Conservation (phyloP, 2,329 filamentous ascomycete genomes). For the Triangularia verruculosa region DNA sequence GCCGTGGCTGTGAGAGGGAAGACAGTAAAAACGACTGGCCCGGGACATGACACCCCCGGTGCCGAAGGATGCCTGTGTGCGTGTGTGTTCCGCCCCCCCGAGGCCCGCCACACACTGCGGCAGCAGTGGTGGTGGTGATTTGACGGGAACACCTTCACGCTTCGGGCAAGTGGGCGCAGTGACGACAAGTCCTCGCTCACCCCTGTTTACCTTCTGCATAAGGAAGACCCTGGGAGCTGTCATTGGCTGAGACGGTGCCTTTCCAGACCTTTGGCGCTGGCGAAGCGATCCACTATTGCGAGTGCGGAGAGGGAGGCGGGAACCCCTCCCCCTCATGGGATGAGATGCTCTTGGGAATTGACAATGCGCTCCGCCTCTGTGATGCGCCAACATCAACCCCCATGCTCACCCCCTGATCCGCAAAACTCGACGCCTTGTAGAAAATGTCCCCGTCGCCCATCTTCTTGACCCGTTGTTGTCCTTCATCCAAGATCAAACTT, state of each 20-base stretch:
- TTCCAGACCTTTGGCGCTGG: slow-evolving; percentile 12
- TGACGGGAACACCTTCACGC: not conserved
- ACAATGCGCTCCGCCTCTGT: slow-evolving; percentile 17
- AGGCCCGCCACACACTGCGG: not conserved
- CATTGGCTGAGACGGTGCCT: not conserved
- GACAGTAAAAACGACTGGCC: not conserved
- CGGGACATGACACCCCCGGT: not conserved
- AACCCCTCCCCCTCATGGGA: slow-evolving; percentile 8
- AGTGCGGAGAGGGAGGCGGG: slow-evolving; percentile 11
- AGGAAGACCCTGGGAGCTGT: not conserved
- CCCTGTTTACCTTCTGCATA: not conserved
- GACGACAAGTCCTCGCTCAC: not conserved
- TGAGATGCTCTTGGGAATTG: slow-evolving; percentile 2
- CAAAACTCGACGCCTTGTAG: not conserved
- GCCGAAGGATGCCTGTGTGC: not conserved
- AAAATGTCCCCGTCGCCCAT: slow-evolving; percentile 12
- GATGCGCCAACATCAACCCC: slow-evolving; percentile 2
- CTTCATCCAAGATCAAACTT: not conserved
- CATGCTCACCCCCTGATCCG: not conserved
- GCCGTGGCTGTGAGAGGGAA: not conserved
- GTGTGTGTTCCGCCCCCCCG: not conserved
- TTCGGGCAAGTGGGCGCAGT: not conserved
- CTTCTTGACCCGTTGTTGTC: not conserved
- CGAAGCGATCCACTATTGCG: slow-evolving; percentile 9
- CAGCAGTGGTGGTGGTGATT: not conserved